Base-by-base conservation (phyloP, 176 grass and related monocot species). In the Triticum urartu region DNA sequence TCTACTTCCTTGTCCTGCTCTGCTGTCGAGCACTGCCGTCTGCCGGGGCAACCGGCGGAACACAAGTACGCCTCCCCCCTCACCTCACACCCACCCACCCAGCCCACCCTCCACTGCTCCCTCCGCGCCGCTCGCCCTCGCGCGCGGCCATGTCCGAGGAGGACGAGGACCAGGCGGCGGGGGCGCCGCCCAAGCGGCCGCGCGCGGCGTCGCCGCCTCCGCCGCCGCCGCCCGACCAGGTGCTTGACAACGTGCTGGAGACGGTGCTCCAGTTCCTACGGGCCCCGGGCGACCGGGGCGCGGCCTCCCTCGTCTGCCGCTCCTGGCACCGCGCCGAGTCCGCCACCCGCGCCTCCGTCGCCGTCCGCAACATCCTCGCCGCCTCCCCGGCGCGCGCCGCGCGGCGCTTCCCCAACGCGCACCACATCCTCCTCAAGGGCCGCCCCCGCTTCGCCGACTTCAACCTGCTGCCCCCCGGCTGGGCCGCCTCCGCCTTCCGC, bases 391-490 rank as follows among this genome's bases (percentile, higher is more conserved):
- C 82, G 13, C 92, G 97, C 42, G 81, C 90, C 26, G 84, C 91
- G 22, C 83, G 72, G 1, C 94, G 97, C 69, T 99, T 99, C 90
- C 92, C 88, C 71, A 67, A 20, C 65, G 86, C 91, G 67, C 75
- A 75, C 25, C 79, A 42, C 58, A 86, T 99, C 20, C 89, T 94
- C 25, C 97, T 99, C 76, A 99, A 99, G 83, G 90, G 87, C 52
- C 86, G 91, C 28, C 97, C 97, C 43, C 92, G 97, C 50, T 99
- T 99, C 78, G 89, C 92, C 28, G 97, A 99, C 88, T 99, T 99
- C 80, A 86, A 91, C 82, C 91, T 99, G 63, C 87, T 99, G 6
- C 97, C 97, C 21, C 33, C 43, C 0, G 92, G 94, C 1, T 96
- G 97, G 97, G 97, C 89, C 25, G 97, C 83, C 18, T 81, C 90